Evolutionary conservation across 2,329 filamentous ascomycete genomes (phyloP).

Genomic region (Macrophomina phaseolina): DNA sequence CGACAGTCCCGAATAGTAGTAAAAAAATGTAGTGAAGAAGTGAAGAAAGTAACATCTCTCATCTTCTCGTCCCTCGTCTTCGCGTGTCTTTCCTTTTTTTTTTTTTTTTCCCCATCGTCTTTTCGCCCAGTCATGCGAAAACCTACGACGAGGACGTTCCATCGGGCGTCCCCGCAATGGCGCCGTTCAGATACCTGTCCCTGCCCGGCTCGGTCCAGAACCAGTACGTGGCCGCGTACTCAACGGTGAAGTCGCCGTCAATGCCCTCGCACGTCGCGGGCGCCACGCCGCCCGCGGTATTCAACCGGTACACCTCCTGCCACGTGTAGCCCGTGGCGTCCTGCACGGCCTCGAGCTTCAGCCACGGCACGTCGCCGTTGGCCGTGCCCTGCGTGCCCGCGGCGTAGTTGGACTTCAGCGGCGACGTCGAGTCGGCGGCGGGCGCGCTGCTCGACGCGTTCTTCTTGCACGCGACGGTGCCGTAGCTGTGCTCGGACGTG

Average conservation of each 20-base stretch:
- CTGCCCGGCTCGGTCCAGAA: slow-evolving; percentile 46
- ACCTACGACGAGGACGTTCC: background rate
- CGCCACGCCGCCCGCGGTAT: slow-evolving; percentile 80
- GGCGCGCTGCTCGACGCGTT: slow-evolving; percentile 68
- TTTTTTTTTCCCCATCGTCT: background rate
- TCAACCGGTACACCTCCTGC: slow-evolving; percentile 79
- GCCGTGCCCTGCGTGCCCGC: slow-evolving; percentile 34
- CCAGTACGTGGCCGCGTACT: slow-evolving; percentile 85
- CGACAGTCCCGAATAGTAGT: slow-evolving; percentile 6
- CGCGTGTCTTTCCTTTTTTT: background rate
- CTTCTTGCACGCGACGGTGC: slow-evolving; percentile 71
- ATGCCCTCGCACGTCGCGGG: slow-evolving; percentile 75
- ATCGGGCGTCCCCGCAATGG: slow-evolving; percentile 8
- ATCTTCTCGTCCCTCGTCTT: background rate
- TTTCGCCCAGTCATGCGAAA: no score
- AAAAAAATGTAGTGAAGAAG: slow-evolving; percentile 19
- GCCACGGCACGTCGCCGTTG: slow-evolving; percentile 75
- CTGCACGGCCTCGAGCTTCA: slow-evolving; percentile 65
- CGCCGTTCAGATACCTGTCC: slow-evolving; percentile 17
- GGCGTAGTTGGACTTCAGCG: slow-evolving; percentile 52
- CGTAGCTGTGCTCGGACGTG: slow-evolving; percentile 55
- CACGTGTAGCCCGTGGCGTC: slow-evolving; percentile 57
- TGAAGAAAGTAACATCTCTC: slow-evolving; percentile 1
- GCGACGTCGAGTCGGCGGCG: background rate
- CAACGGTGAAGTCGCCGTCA: slow-evolving; percentile 68